These are phyloP conservation scores for Mycena amicta DNA, from an alignment of 768 basidiomycete genomes.

Conservation along the genomic window DNA sequence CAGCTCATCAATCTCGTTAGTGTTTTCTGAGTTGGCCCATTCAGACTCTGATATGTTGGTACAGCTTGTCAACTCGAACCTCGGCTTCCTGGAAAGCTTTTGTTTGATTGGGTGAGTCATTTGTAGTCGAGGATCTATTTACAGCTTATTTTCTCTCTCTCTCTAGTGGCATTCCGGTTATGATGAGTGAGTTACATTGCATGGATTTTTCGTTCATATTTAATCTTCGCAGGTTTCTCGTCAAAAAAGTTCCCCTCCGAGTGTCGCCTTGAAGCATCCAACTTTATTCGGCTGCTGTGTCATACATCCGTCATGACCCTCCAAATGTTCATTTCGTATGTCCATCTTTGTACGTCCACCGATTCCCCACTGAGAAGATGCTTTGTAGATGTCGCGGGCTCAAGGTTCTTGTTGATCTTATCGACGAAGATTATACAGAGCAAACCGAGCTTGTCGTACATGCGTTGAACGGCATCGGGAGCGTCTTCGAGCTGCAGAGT, in stretches of 20 bases:
- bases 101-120: constrained; percentile 78
- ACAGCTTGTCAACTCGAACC: constrained; percentile 69
- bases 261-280: constrained; percentile 92
- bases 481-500: constrained; percentile 94
- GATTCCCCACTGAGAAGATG: not conserved
- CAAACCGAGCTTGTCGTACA: constrained; percentile 91
- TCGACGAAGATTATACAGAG: constrained; percentile 94
- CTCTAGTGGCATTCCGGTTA: constrained; percentile 88
- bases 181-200: constrained; percentile 67
- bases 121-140: too few species aligned
- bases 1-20: constrained; percentile 87
- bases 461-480: constrained; percentile 91
- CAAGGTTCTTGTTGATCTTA: constrained; percentile 90
- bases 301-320: constrained; percentile 91
- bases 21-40: constrained; percentile 7
- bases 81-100: constrained; percentile 90
- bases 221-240: constrained; percentile 67
- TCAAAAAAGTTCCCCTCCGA: constrained; percentile 93
- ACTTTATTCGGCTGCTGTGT: constrained; percentile 90
- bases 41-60: constrained; percentile 39
- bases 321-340: constrained; percentile 98
- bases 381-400: constrained; percentile 83
- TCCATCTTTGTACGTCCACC: too few species aligned
- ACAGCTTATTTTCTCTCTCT: too few species aligned
- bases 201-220: constrained; percentile 1